phyloP scores from a whole-genome alignment of 192 early-diverging fungal genomes.

The Martensiomyces pterosporus region DNA sequence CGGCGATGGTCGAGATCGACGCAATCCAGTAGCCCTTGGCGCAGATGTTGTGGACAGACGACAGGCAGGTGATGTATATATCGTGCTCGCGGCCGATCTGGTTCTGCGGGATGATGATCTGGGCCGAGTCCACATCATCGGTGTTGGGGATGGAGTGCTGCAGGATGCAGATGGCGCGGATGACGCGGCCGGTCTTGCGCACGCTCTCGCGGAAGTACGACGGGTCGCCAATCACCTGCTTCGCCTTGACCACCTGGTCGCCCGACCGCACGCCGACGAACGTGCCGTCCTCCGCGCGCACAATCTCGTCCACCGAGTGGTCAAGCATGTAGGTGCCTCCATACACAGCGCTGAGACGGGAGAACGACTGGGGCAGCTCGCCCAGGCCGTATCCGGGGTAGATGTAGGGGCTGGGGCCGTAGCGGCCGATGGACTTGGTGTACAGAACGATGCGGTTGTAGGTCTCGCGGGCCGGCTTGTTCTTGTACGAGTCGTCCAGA shows the following conservation, averaged over 20 bases:
- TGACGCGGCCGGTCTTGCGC: slow-evolving; percentile 77
- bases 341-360: slow-evolving; percentile 94
- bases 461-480: slow-evolving; percentile 73
- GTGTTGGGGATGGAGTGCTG: slow-evolving; percentile 89
- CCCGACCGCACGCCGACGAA: slow-evolving; percentile 89
- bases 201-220: slow-evolving; percentile 84
- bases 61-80: slow-evolving; percentile 93
- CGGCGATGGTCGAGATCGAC: slow-evolving; percentile 96
- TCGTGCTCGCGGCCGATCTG: slow-evolving; percentile 92
- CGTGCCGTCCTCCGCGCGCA: slow-evolving; percentile 75
- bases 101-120: slow-evolving; percentile 97
- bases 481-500: slow-evolving; percentile 80
- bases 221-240: slow-evolving; percentile 94
- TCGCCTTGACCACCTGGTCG: slow-evolving; percentile 74
- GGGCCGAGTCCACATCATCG: slow-evolving; percentile 78
- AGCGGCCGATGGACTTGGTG: slow-evolving; percentile 64
- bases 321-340: slow-evolving; percentile 99
- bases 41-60: slow-evolving; percentile 86
- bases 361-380: slow-evolving; percentile 97
- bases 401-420: slow-evolving; percentile 96
- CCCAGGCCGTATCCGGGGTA: slow-evolving; percentile 98
- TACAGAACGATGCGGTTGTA: slow-evolving; percentile 91
- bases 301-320: slow-evolving; percentile 86
- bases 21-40: slow-evolving; percentile 84
- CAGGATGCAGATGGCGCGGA: slow-evolving; percentile 96